Conservation (phyloP, 179 eudicot species). For the Patellifolia procumbens region DNA sequence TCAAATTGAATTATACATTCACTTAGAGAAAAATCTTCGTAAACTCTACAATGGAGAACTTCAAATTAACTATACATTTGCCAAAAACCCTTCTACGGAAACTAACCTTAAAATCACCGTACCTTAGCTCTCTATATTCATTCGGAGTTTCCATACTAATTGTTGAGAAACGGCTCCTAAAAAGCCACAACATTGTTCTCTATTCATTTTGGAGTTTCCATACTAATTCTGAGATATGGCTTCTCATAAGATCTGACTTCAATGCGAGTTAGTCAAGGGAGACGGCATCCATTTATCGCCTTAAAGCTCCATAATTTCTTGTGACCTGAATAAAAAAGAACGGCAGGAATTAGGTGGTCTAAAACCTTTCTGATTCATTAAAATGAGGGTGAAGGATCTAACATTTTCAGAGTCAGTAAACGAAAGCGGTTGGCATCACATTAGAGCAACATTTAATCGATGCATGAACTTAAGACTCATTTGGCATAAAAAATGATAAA, state of each 20-base stretch:
- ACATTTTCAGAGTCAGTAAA: neutral
- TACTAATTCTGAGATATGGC: neutral
- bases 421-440: neutral
- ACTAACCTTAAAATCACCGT: neutral
- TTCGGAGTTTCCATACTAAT: neutral
- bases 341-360: neutral
- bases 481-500: too few relatives aligned
- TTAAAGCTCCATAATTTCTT: conserved; percentile 45
- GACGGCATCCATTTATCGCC: conserved; percentile 25
- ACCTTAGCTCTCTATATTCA: neutral
- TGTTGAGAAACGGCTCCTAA: neutral
- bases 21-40: neutral
- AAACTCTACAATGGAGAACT: neutral
- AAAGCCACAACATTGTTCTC: too few relatives aligned
- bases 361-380: neutral
- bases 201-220: neutral
- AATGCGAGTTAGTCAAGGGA: neutral
- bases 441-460: too few relatives aligned
- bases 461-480: too few relatives aligned
- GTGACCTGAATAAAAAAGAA: conserved; percentile 36
- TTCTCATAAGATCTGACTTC: neutral
- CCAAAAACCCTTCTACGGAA: neutral
- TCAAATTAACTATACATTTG: conserved; percentile 1
- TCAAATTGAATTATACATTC: neutral
- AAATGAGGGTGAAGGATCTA: neutral